Conservation (phyloP, 345 rosid genomes). For the Laguncularia racemosa region DNA sequence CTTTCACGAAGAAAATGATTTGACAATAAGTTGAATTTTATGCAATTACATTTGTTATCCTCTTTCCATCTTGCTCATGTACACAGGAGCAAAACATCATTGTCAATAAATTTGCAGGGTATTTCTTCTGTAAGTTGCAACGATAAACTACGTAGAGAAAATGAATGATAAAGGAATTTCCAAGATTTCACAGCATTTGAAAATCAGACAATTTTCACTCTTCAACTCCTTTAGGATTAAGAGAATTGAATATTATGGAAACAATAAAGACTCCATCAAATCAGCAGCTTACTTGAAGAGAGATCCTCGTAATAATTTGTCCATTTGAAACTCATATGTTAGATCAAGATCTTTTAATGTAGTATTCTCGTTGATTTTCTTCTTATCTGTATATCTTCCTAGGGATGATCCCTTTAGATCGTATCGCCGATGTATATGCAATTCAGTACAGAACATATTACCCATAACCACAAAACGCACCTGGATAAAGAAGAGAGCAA, state of each 20-base stretch:
- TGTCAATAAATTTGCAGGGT: no score
- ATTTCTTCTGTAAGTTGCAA: no score
- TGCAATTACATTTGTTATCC: no score
- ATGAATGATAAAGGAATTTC: no score
- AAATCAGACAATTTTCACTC: neutral
- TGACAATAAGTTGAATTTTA: no score
- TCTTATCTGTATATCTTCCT: constrained; percentile 71
- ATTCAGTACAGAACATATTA: constrained; percentile 97
- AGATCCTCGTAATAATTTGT: constrained; percentile 61
- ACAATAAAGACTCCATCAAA: neutral
- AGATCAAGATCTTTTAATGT: constrained; percentile 90
- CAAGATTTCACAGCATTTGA: no score
- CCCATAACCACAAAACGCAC: constrained; percentile 99
- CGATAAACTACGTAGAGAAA: no score
- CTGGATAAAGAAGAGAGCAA: constrained; percentile 30
- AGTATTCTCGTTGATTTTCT: constrained; percentile 55
- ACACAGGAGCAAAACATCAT: no score
- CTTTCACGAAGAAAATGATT: no score
- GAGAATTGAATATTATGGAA: neutral
- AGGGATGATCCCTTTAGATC: constrained; percentile 89
- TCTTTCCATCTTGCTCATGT: no score
- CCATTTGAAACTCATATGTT: constrained; percentile 78
- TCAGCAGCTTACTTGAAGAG: constrained; percentile 61
- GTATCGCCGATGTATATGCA: constrained; percentile 79
- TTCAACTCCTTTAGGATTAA: neutral